These are phyloP conservation scores for Didymella pomorum DNA, from an alignment of 2,329 filamentous ascomycete species.

Conservation along the genomic window DNA sequence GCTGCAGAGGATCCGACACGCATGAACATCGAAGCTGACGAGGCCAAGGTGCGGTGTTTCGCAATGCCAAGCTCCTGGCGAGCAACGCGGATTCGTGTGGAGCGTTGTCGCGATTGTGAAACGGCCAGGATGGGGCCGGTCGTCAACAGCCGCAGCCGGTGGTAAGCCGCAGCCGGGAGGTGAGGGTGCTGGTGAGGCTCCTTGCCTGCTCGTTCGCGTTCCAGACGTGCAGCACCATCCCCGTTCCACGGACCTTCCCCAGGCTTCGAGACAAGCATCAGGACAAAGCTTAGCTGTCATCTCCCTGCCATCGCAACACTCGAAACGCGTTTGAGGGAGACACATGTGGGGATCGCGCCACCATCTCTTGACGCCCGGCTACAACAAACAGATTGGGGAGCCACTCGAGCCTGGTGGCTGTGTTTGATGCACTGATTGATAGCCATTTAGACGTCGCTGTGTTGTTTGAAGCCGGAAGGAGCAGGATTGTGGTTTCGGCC, in stretches of 20 bases:
- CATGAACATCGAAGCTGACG: conserved; percentile 31
- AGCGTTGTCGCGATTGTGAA: conserved; percentile 28
- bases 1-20: conserved; percentile 15
- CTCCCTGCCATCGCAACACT: conserved; percentile 5
- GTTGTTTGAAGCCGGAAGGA: conserved; percentile 8
- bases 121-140: conserved; percentile 18
- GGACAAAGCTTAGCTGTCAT: conserved; percentile 38
- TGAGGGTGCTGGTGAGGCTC: neutral
- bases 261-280: conserved; percentile 36
- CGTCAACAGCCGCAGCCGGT: neutral
- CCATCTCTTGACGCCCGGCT: conserved; percentile 7
- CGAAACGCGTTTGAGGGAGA: conserved; percentile 16
- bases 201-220: neutral
- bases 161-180: neutral
- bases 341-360: conserved; percentile 2
- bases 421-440: conserved; percentile 5
- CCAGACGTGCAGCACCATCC: neutral
- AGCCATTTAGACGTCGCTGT: conserved; percentile 4
- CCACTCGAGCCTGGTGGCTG: neutral
- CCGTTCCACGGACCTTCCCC: conserved; percentile 20
- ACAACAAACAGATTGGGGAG: conserved; percentile 2
- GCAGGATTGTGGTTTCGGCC: conserved; percentile 14
- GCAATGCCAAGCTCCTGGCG: conserved; percentile 33
- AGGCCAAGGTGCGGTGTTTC: conserved; percentile 33
- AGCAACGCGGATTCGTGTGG: conserved; percentile 15